Evolutionary conservation across 2,329 filamentous ascomycete genomes (phyloP).

Genomic region (Cercospora sp.): DNA sequence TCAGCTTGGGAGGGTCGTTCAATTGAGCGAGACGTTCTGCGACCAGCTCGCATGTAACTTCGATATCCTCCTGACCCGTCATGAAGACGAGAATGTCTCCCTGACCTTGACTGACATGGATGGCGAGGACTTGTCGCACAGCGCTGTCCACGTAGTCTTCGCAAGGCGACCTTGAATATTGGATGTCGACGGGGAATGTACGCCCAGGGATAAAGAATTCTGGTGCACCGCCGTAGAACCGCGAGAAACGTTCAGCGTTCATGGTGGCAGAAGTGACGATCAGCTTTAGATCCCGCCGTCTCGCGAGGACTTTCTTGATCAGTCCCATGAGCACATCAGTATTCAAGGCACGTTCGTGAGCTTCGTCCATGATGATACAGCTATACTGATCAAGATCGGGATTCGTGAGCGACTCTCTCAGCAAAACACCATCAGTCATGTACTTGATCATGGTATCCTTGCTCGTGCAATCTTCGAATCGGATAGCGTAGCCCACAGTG

Average conservation of each 20-base stretch:
- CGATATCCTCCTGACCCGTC: conserved; percentile 98
- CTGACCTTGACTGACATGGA: conserved; percentile 89
- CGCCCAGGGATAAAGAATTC: conserved; percentile 95
- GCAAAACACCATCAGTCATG: conserved; percentile 95
- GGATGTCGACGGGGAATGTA: conserved; percentile 95
- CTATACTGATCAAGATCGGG: conserved; percentile 93
- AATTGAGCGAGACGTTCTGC: conserved; percentile 83
- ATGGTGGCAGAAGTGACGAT: conserved; percentile 98
- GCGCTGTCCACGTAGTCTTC: conserved; percentile 98
- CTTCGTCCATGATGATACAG: conserved; percentile 99
- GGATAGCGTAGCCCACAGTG: conserved; percentile 92
- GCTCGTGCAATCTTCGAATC: conserved; percentile 97
- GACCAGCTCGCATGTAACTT: conserved; percentile 90
- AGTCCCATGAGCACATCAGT: conserved; percentile 97
- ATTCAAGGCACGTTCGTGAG: conserved; percentile 92
- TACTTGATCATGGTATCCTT: conserved; percentile 96
- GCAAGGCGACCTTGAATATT: conserved; percentile 91
- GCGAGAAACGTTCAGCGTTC: conserved; percentile 94
- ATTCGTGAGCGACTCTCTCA: conserved; percentile 90
- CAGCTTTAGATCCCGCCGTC: conserved; percentile 86
- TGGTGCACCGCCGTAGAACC: conserved; percentile 93
- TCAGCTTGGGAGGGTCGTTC: conserved; percentile 92
- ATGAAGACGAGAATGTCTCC: conserved; percentile 98
- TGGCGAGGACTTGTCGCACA: conserved; percentile 91
- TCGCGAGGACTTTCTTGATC: conserved; percentile 92